Conservation (phyloP, 257 asterid species). For the Lithospermum erythrorhizon region DNA sequence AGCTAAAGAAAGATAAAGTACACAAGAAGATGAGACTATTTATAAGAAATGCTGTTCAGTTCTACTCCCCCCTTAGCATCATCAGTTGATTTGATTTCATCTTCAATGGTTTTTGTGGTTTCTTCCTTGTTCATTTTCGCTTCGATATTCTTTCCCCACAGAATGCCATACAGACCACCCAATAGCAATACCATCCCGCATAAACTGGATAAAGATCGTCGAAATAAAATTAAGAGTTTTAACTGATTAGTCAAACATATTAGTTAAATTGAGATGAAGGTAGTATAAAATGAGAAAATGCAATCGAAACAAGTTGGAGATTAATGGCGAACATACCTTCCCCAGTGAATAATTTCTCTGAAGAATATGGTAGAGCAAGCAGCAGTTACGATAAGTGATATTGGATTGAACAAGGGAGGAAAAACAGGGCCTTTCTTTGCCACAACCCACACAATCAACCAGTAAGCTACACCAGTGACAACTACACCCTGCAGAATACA, state of each 20-base stretch:
- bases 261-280: too few relatives aligned
- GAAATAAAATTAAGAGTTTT: too few relatives aligned
- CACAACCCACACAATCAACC: slow-evolving; percentile 44
- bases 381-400: slow-evolving; percentile 39
- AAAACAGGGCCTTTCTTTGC: slow-evolving; percentile 56
- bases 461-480: slow-evolving; percentile 35
- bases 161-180: not conserved
- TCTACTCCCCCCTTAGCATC: not conserved
- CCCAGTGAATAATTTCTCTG: slow-evolving; percentile 45
- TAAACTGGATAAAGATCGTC: not conserved
- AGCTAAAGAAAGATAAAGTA: too few relatives aligned
- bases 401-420: slow-evolving; percentile 35
- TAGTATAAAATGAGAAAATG: too few relatives aligned
- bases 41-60: not conserved
- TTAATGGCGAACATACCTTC: slow-evolving; percentile 24
- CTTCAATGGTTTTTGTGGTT: not conserved
- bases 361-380: slow-evolving; percentile 36
- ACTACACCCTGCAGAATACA: slow-evolving; percentile 32
- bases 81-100: not conserved
- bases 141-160: not conserved
- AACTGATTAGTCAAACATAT: too few relatives aligned
- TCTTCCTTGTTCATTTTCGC: not conserved
- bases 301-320: too few relatives aligned
- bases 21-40: not conserved
- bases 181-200: not conserved